Percentiles rank a stretch among this genome's conserved stretches.
These are phyloP conservation scores for Arachnomyces sp. DNA, from an alignment of 2,329 filamentous ascomycete genomes.

Conservation along the genomic window DNA sequence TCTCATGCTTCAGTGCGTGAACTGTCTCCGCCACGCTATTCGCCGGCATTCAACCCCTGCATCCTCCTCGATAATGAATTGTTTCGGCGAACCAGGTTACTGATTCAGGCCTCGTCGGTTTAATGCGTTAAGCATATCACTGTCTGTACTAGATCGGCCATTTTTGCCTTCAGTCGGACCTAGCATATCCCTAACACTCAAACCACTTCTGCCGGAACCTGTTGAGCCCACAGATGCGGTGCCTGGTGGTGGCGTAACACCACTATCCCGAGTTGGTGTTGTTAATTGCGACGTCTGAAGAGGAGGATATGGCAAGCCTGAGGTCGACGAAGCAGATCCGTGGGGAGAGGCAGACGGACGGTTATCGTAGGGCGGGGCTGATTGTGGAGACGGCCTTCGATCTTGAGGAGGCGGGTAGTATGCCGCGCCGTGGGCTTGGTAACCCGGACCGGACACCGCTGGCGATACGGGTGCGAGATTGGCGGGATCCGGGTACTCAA, in stretches of 20 bases:
- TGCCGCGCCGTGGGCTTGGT: slow-evolving; percentile 32
- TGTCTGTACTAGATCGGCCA: slow-evolving; percentile 40
- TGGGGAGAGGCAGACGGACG: slow-evolving; percentile 38
- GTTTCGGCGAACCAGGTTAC: slow-evolving; percentile 11
- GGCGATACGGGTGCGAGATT: slow-evolving; percentile 42
- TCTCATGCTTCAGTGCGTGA: not conserved
- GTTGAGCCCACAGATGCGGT: slow-evolving; percentile 26
- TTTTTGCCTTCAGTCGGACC: slow-evolving; percentile 32
- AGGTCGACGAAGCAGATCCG: slow-evolving; percentile 21
- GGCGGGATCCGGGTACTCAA: slow-evolving; percentile 41
- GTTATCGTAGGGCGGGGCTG: slow-evolving; percentile 35
- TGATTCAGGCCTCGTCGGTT: slow-evolving; percentile 33
- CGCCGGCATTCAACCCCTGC: not conserved
- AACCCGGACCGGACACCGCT: slow-evolving; percentile 35
- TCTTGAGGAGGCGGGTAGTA: slow-evolving; percentile 34
- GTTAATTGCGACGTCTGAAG: slow-evolving; percentile 26
- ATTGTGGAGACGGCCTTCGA: slow-evolving; percentile 39
- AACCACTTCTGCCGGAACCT: slow-evolving; percentile 30
- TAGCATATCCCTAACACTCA: slow-evolving; percentile 44
- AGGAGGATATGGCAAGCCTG: slow-evolving; percentile 25
- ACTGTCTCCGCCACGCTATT: not conserved
- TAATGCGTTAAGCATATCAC: slow-evolving; percentile 43
- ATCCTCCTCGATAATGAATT: not conserved
- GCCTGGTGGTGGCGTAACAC: slow-evolving; percentile 33
- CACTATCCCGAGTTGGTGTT: slow-evolving; percentile 19